Conservation (phyloP, 1,284 basidiomycete species). For the Trichosporon ovoides region DNA sequence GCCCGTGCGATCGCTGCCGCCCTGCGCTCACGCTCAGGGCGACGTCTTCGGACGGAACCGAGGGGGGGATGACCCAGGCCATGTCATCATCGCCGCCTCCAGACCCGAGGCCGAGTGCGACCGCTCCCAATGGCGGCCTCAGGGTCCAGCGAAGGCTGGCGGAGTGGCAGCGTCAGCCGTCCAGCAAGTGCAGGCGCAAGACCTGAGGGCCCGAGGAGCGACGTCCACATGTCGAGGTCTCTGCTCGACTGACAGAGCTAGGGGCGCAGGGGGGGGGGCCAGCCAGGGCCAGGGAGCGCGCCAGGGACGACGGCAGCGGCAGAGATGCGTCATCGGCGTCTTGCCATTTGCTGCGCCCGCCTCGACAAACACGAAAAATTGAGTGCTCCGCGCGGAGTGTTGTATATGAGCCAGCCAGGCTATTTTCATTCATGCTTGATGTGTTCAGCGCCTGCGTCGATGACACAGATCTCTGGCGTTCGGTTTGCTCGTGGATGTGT, state of each 20-base stretch:
- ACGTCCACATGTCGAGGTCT: neutral
- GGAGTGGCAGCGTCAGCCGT: neutral
- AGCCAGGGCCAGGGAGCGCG: no score
- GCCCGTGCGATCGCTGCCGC: neutral
- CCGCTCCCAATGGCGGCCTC: neutral
- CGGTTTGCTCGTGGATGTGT: no score
- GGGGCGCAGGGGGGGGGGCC: neutral
- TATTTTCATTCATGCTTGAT: conserved; percentile 1
- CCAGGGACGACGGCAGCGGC: neutral
- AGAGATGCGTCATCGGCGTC: neutral
- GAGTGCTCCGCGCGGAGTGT: no score
- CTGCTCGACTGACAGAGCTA: neutral
- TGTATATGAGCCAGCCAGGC: neutral
- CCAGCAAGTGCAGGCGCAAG: no score
- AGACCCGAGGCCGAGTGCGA: neutral
- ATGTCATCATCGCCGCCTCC: neutral
- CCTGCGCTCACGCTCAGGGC: neutral
- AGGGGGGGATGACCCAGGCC: neutral
- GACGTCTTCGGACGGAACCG: neutral
- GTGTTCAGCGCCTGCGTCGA: neutral
- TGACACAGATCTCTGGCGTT: no score
- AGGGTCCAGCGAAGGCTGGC: neutral
- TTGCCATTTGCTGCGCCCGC: neutral
- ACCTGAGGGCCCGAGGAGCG: no score
- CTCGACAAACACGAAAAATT: neutral